Evolutionary conservation across 2,329 filamentous ascomycete species (phyloP), one percentile per base, ranked within the genome.

Genomic region (Fusarium palustre): DNA sequence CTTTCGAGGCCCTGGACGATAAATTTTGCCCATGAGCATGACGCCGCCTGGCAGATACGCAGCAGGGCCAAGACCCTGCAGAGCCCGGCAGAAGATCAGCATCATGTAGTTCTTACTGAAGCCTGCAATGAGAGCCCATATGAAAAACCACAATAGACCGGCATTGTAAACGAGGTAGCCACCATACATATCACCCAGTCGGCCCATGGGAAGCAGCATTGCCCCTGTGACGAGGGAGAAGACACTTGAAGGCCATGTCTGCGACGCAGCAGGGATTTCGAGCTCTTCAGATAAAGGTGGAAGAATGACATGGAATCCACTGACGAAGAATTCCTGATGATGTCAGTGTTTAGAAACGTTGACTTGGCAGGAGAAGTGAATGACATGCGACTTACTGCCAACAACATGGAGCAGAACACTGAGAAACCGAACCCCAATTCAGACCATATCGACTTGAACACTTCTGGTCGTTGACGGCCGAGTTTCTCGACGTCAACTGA

Each of bases 51-150:
- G 91, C 13, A 94, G 78, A 64, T 92, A 92, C 0, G 91, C 91
- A 1, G 91, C 90, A 2, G 90, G 85, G 1, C 91, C 92, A 12
- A 95, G 79, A 0, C 92, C 92, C 77, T 93, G 91, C 43, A 94
- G 80, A 11, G 91, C 91, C 54, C 92, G 89, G 75, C 89, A 92
- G 56, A 91, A 82, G 69, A 93, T 90, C 65, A 94, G 83, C 89
- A 93, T 92, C 52, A 88, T 77, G 63, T 89, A 85, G 78, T 87
- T 90, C 55, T 82, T 81, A 61, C 88, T 90, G 79, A 94, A 92
- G 13, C 92, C 92, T 18, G 86, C 87, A 55, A 93, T 80, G 55
- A 94, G 79, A 12, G 87, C 89, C 87, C 91, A 94, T 38, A 90
- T 66, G 10, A 87, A 77, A 52, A 93, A 86, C 92, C 92, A 92